Evolutionary conservation across 805 yeast species (phyloP), one percentile per base, ranked within the genome.

Genomic region (Pichia sporocuriosa): DNA sequence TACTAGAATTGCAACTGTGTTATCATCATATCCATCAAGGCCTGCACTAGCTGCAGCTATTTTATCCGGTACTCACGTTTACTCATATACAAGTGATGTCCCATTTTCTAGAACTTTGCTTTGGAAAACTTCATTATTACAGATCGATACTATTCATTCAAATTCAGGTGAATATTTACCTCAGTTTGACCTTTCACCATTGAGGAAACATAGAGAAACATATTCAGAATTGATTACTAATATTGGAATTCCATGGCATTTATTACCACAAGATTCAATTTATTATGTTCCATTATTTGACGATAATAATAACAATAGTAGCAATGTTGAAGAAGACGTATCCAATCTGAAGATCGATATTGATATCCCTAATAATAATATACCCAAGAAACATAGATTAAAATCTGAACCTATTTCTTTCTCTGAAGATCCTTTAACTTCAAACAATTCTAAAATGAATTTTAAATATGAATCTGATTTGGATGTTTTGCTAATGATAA

Each of bases 401-500:
- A 22, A 37, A 21, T 21, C 38, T 16, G 17, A 33, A 32, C 15
- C 35, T 12, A 24, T 48, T 10, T 11, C 35, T 8, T 26, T 16
- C 8, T 23, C 19, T 13, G 26, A 42, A 27, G 46, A 42, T 33
- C 52, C 54, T 7, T 38, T 48, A 26, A 25, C 29, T 11, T 34
- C 35, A 9, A 17, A 11, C 26, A n/a, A n/a, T n/a, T n/a, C n/a
- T n/a, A n/a, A 25, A 11, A 24, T 6, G 6, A 15, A 17, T 12
- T 10, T 11, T 2, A 35, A 26, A 48, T 19, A 23, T 11, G 52
- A 48, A n/a, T 46, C 59, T 1, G 74, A 72, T 46, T 37, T 59
- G 3, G 74, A 71, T 25, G 57, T 68, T 9, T 55, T 75, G 23
- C 61, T 61, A 22, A 57, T 63, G 7, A 67, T 75, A 24, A 64